These are phyloP conservation scores for Sanghuangporus baumii DNA, from an alignment of 1,284 basidiomycete species.

Conservation along the genomic window DNA sequence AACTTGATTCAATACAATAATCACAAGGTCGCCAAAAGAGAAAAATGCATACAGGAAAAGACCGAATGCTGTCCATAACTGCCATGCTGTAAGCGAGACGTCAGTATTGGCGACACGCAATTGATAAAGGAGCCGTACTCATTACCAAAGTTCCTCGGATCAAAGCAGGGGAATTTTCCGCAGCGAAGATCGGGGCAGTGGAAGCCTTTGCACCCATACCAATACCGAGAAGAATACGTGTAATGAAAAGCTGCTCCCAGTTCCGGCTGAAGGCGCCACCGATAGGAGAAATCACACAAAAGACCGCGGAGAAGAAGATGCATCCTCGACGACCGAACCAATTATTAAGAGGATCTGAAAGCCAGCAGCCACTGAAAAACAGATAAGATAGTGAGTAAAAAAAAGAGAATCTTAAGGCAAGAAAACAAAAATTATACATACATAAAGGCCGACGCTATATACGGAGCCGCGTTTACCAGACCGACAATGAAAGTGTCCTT, in stretches of 20 bases:
- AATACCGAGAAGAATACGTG: slow-evolving; percentile 56
- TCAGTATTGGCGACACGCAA: background rate
- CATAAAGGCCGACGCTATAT: slow-evolving; percentile 55
- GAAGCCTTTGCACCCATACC: slow-evolving; percentile 65
- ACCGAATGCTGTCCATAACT: slow-evolving; percentile 48
- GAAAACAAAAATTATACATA: slow-evolving; percentile 33
- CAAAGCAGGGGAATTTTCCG: slow-evolving; percentile 54
- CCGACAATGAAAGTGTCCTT: slow-evolving; percentile 41
- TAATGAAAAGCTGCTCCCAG: slow-evolving; percentile 31
- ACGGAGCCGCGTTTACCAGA: slow-evolving; percentile 41
- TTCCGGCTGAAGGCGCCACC: slow-evolving; percentile 41
- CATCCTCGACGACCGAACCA: slow-evolving; percentile 60
- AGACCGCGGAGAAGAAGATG: slow-evolving; percentile 59
- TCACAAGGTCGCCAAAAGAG: background rate
- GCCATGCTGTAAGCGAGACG: background rate
- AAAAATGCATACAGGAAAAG: slow-evolving; percentile 41
- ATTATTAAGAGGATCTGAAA: slow-evolving; percentile 43
- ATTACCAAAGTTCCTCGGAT: slow-evolving; percentile 49
- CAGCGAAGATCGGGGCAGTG: slow-evolving; percentile 55
- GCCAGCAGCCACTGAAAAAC: slow-evolving; percentile 32
- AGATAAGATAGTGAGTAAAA: slow-evolving; percentile 21
- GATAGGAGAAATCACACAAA: slow-evolving; percentile 56
- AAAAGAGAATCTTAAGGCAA: slow-evolving; percentile 28
- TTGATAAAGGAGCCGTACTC: slow-evolving; percentile 31
- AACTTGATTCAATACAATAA: background rate